Percentiles rank a stretch among this genome's conserved stretches.
Conservation (phyloP, 2,329 filamentous ascomycete genomes). For the Trichoderma sp. region DNA sequence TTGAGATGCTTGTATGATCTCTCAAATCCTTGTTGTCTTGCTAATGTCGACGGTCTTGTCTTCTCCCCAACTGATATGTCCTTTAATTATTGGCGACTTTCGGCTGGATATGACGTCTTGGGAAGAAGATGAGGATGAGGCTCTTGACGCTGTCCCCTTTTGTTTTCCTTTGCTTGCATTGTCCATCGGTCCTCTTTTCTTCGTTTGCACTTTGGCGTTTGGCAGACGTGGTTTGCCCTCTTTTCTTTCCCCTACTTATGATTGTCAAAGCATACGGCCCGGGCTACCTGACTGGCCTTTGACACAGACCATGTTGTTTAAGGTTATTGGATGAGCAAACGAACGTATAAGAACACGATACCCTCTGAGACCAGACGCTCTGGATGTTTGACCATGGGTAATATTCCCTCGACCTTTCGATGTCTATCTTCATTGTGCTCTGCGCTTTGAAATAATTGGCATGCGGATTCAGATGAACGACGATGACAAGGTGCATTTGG, state of each 20-base stretch:
- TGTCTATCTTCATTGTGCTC: not conserved
- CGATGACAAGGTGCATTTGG: not conserved
- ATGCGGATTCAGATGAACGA: not conserved
- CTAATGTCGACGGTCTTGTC: conserved; percentile 2
- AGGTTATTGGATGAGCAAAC: not conserved
- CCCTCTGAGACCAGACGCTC: conserved; percentile 10
- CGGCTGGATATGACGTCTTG: conserved; percentile 1
- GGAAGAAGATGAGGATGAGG: not conserved
- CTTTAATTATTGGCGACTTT: not conserved
- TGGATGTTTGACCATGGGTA: not conserved
- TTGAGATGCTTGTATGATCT: conserved; percentile 1
- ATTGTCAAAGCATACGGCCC: not conserved
- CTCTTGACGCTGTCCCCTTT: not conserved
- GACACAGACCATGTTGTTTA: not conserved
- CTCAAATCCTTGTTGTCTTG: not conserved
- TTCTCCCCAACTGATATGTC: not conserved
- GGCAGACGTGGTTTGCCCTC: not conserved
- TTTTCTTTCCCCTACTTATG: not conserved
- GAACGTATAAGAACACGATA: not conserved
- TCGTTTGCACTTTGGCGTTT: not conserved
- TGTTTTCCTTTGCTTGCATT: not conserved
- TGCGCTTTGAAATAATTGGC: not conserved
- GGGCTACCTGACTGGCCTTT: conserved; percentile 8
- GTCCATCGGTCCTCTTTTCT: not conserved
- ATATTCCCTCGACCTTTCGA: not conserved